Conservation (phyloP, 495 filamentous ascomycete genomes). For the Viridothelium virens region DNA sequence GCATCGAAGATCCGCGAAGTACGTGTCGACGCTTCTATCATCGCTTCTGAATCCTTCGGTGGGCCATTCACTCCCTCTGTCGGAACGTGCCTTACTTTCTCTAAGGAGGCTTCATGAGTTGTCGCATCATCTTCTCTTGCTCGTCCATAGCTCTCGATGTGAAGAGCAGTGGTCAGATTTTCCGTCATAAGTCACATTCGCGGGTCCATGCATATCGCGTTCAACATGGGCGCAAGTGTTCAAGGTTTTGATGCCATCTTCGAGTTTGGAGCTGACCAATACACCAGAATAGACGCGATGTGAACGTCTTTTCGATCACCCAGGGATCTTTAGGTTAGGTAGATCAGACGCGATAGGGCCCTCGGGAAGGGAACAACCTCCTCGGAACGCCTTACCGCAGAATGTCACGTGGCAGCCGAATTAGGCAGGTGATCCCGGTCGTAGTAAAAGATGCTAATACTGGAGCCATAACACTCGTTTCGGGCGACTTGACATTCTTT, state of each 20-base stretch:
- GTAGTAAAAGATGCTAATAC: too few species aligned
- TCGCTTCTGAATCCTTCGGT: not conserved
- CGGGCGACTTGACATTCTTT: not conserved
- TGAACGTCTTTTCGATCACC: too few species aligned
- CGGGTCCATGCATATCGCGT: not conserved
- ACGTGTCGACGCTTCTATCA: not conserved
- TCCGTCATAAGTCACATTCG: not conserved
- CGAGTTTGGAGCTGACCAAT: not conserved
- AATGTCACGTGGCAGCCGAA: too few species aligned
- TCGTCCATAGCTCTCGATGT: not conserved
- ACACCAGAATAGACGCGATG: not conserved
- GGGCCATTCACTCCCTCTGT: not conserved
- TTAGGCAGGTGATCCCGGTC: too few species aligned
- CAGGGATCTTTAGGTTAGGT: too few species aligned
- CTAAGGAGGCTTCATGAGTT: not conserved
- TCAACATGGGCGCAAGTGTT: not conserved
- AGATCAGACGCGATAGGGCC: too few species aligned
- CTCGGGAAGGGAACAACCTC: too few species aligned
- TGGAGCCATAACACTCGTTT: too few species aligned
- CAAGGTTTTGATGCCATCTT: not conserved
- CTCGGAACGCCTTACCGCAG: too few species aligned
- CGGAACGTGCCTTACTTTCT: not conserved
- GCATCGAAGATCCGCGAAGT: constrained; percentile 41
- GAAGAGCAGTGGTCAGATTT: not conserved
- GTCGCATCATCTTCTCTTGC: not conserved